phyloP scores from a whole-genome alignment of 805 yeast species.

The Grigorovia transvaalensis region DNA sequence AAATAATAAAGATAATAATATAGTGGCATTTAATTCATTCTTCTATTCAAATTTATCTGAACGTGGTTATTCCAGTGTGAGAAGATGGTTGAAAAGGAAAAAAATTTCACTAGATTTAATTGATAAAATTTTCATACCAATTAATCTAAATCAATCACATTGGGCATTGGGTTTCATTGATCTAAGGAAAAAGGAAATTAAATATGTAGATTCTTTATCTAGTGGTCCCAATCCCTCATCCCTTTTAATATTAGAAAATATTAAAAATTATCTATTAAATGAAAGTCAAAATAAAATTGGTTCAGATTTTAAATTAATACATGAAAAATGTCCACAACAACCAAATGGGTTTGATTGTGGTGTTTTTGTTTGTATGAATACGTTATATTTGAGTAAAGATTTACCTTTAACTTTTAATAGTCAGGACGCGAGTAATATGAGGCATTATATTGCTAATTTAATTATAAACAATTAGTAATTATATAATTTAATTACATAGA shows the following conservation, averaged over 20 bases:
- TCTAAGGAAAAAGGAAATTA: slow-evolving; percentile 44
- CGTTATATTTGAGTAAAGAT: slow-evolving; percentile 47
- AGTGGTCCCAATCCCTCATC: slow-evolving; percentile 30
- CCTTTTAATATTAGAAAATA: slow-evolving; percentile 32
- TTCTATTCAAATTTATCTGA: slow-evolving; percentile 63
- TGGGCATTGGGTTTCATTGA: slow-evolving; percentile 87
- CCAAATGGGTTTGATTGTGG: slow-evolving; percentile 92
- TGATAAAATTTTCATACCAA: slow-evolving; percentile 67
- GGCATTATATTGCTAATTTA: slow-evolving; percentile 37
- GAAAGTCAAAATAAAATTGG: slow-evolving; percentile 45
- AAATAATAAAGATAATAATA: slow-evolving; percentile 19
- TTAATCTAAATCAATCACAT: slow-evolving; percentile 74
- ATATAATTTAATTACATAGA: not conserved
- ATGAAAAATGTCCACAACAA: slow-evolving; percentile 65
- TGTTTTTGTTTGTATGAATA: slow-evolving; percentile 77
- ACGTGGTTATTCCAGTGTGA: slow-evolving; percentile 74
- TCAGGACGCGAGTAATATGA: slow-evolving; percentile 54
- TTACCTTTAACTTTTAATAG: slow-evolving; percentile 46
- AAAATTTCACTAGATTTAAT: slow-evolving; percentile 54
- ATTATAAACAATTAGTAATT: slow-evolving; percentile 6
- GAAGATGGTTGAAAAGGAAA: slow-evolving; percentile 74
- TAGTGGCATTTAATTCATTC: slow-evolving; percentile 78
- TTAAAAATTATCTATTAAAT: slow-evolving; percentile 52
- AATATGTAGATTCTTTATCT: slow-evolving; percentile 67
- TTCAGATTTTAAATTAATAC: slow-evolving; percentile 25